Percentiles rank a stretch among this genome's conserved stretches.
These are phyloP conservation scores for Diplodia mutila DNA, from an alignment of 2,329 filamentous ascomycete species.

Conservation along the genomic window DNA sequence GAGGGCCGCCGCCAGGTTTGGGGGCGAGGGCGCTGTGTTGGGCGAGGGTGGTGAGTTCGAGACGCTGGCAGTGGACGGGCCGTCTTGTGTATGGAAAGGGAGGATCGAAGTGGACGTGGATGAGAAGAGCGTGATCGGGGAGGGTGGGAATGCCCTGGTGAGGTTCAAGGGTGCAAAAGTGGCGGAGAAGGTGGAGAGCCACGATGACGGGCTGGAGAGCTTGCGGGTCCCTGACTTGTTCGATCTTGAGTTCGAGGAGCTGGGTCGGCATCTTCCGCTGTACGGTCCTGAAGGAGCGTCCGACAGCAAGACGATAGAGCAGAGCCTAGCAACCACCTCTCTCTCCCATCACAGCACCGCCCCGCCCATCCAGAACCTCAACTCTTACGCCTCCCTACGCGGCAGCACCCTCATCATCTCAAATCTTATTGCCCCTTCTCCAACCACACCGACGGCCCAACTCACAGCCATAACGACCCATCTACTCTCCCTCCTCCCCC, in stretches of 20 bases:
- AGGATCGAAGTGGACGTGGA: conserved; percentile 66
- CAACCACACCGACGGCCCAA: conserved; percentile 35
- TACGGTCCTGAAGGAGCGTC: neutral
- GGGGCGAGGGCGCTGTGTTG: conserved; percentile 71
- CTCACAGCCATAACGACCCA: conserved; percentile 45
- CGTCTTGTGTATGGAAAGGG: conserved; percentile 70
- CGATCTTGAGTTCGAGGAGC: conserved; percentile 62
- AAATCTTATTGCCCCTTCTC: conserved; percentile 31
- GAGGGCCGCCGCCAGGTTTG: conserved; percentile 68
- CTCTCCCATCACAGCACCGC: neutral
- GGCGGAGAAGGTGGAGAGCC: conserved; percentile 47
- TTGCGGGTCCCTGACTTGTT: conserved; percentile 67
- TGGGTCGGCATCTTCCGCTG: conserved; percentile 29
- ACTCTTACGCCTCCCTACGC: neutral
- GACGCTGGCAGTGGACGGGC: conserved; percentile 85
- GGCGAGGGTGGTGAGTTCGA: conserved; percentile 97
- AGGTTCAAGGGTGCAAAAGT: conserved; percentile 63
- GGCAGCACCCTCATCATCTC: conserved; percentile 54
- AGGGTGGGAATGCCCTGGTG: conserved; percentile 78
- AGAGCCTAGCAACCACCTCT: neutral
- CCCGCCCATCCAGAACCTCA: neutral
- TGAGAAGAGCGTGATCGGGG: conserved; percentile 65
- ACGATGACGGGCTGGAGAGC: conserved; percentile 30
- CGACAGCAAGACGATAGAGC: neutral
- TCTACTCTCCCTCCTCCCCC: conserved; percentile 36